Conservation (phyloP, 2,329 filamentous ascomycete species). For the Mycocentrospora acerina region DNA sequence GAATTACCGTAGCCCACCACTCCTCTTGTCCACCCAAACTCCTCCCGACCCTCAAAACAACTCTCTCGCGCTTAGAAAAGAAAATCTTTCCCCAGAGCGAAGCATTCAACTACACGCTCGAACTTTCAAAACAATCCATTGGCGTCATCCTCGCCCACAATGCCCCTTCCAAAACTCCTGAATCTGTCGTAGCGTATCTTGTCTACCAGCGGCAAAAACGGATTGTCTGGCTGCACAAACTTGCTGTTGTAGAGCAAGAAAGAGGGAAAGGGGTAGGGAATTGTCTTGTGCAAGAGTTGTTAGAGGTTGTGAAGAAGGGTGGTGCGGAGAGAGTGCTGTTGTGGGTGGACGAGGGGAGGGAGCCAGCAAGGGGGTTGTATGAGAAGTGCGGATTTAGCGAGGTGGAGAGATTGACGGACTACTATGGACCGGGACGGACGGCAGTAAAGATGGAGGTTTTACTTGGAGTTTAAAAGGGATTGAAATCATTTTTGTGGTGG, state of each 20-base stretch:
- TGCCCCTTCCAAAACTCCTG: constrained; percentile 13
- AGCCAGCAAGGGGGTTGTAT: constrained; percentile 50
- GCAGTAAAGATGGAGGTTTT: constrained; percentile 40
- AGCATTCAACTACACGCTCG: constrained; percentile 50
- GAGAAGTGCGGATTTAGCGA: constrained; percentile 49
- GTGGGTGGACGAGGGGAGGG: constrained; percentile 54
- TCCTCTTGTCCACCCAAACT: no score
- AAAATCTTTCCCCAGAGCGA: constrained; percentile 55
- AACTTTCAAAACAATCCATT: constrained; percentile 54
- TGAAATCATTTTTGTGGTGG: no score
- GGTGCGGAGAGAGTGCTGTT: constrained; percentile 52
- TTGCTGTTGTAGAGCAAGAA: constrained; percentile 51
- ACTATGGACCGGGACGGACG: constrained; percentile 53
- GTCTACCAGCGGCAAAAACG: constrained; percentile 28
- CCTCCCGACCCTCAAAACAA: no score
- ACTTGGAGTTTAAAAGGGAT: constrained; percentile 16
- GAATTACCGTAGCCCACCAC: no score
- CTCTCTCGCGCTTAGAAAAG: constrained; percentile 41
- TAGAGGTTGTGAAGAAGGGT: constrained; percentile 46
- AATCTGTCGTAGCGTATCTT: constrained; percentile 43
- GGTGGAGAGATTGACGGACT: constrained; percentile 49
- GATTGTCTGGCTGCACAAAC: constrained; percentile 53
- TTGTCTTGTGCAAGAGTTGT: constrained; percentile 48
- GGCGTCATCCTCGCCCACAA: constrained; percentile 41
- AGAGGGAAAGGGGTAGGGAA: constrained; percentile 51